Percentiles rank a stretch among this genome's conserved stretches.
phyloP scores from a whole-genome alignment of 2,329 filamentous ascomycete species.

The Hypoxylon sp. region DNA sequence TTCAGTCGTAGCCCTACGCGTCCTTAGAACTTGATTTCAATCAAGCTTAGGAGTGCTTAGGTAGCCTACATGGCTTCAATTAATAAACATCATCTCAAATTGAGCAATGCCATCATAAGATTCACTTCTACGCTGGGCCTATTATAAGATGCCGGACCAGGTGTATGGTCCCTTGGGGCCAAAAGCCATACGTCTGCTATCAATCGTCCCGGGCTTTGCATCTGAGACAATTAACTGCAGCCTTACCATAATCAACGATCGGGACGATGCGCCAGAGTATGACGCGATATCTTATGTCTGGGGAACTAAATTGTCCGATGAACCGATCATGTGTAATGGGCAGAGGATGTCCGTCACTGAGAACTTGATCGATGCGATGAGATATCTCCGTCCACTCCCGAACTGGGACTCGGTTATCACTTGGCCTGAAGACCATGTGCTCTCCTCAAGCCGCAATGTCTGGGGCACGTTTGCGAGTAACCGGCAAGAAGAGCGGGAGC shows the following conservation, averaged over 20 bases:
- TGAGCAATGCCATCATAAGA: neutral
- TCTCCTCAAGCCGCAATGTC: constrained; percentile 38
- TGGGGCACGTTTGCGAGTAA: constrained; percentile 39
- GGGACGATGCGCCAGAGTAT: constrained; percentile 35
- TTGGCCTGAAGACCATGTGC: constrained; percentile 32
- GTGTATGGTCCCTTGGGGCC: constrained; percentile 26
- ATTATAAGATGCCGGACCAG: constrained; percentile 10
- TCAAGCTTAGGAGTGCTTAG: neutral
- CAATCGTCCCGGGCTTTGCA: constrained; percentile 32
- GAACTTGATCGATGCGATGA: constrained; percentile 41
- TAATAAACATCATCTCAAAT: neutral
- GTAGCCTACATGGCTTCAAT: neutral
- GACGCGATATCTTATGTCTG: constrained; percentile 44
- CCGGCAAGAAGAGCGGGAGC: constrained; percentile 35
- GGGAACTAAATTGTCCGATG: constrained; percentile 34
- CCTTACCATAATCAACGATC: constrained; percentile 23
- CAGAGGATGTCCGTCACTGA: constrained; percentile 36
- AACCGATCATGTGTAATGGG: constrained; percentile 43
- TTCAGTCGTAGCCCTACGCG: neutral
- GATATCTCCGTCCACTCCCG: constrained; percentile 38
- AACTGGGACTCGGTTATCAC: constrained; percentile 40
- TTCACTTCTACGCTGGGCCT: neutral
- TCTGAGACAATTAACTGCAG: constrained; percentile 43
- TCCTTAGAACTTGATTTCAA: neutral
- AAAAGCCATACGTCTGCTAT: constrained; percentile 40